These are phyloP conservation scores for Fusarium sambucinum DNA, from an alignment of 2,329 filamentous ascomycete species.

Conservation along the genomic window DNA sequence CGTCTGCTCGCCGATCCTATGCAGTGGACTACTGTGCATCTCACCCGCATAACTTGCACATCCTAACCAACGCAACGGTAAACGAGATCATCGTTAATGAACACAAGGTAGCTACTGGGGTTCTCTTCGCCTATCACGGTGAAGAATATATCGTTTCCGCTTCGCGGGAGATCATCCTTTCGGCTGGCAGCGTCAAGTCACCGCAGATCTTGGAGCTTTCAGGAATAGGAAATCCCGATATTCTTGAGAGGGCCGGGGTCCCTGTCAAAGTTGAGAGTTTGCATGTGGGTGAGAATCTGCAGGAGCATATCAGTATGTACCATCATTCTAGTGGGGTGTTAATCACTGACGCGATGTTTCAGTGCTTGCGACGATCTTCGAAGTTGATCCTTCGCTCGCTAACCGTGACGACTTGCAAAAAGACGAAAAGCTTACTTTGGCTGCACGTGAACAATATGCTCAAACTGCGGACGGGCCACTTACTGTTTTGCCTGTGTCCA, in stretches of 20 bases:
- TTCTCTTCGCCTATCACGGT: conserved; percentile 55
- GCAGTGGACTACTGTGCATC: conserved; percentile 59
- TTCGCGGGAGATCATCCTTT: conserved; percentile 67
- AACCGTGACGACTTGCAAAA: conserved; percentile 57
- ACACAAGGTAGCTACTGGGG: conserved; percentile 48
- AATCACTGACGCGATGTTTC: conserved; percentile 28
- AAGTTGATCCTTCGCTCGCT: conserved; percentile 57
- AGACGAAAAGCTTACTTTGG: conserved; percentile 47
- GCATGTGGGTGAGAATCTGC: conserved; percentile 62
- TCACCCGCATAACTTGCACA: conserved; percentile 58
- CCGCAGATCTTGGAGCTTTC: conserved; percentile 72
- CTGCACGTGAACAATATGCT: conserved; percentile 53
- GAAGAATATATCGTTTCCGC: conserved; percentile 53
- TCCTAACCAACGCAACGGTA: conserved; percentile 50
- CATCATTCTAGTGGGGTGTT: rapidly evolving
- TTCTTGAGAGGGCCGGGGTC: conserved; percentile 56
- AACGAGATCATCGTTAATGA: conserved; percentile 44
- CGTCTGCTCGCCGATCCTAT: conserved; percentile 62
- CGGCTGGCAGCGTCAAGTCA: conserved; percentile 68
- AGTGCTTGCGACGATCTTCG: conserved; percentile 60
- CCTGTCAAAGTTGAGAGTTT: conserved; percentile 56
- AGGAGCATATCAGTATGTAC: conserved; percentile 57
- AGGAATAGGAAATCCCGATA: conserved; percentile 63
- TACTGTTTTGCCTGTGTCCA: conserved; percentile 56
- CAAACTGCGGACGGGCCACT: conserved; percentile 51